These are phyloP conservation scores for Leishmania tarentolae DNA, from an alignment of 208 protist species.

Conservation along the genomic window DNA sequence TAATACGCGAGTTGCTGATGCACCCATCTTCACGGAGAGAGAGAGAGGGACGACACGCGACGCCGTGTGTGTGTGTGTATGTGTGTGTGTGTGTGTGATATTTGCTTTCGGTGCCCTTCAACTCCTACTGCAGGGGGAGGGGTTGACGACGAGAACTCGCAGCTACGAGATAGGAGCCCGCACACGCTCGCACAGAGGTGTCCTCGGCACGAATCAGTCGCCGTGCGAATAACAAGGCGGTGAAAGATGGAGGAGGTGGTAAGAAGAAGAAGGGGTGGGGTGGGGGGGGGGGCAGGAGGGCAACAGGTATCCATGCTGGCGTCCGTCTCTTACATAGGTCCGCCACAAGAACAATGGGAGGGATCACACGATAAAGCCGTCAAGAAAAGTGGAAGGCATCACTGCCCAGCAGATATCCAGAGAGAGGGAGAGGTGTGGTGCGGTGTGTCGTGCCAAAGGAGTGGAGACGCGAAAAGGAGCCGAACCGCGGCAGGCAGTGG, in stretches of 20 bases:
- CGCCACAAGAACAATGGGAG: background rate
- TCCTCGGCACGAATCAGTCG: too few relatives aligned
- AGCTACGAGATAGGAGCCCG: too few relatives aligned
- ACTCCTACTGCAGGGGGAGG: too few relatives aligned
- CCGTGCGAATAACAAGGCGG: too few relatives aligned
- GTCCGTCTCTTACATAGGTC: background rate
- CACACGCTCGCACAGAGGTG: too few relatives aligned
- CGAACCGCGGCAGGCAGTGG: background rate
- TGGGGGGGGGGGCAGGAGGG: too few relatives aligned
- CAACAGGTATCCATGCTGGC: too few relatives aligned
- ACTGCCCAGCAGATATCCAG: too few relatives aligned
- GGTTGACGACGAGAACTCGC: too few relatives aligned
- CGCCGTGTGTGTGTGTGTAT: background rate
- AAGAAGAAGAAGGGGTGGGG: too few relatives aligned
- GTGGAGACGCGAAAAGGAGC: background rate
- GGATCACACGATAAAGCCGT: background rate
- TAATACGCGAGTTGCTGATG: background rate
- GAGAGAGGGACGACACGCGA: background rate
- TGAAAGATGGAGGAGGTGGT: too few relatives aligned
- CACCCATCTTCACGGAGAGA: background rate
- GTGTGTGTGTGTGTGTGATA: background rate
- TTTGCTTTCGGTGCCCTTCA: too few relatives aligned
- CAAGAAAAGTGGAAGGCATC: background rate
- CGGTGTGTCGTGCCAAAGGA: background rate
- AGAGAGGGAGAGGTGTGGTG: background rate